Evolutionary conservation across 179 eudicot species (phyloP).

Genomic region (Beta macrorhiza): DNA sequence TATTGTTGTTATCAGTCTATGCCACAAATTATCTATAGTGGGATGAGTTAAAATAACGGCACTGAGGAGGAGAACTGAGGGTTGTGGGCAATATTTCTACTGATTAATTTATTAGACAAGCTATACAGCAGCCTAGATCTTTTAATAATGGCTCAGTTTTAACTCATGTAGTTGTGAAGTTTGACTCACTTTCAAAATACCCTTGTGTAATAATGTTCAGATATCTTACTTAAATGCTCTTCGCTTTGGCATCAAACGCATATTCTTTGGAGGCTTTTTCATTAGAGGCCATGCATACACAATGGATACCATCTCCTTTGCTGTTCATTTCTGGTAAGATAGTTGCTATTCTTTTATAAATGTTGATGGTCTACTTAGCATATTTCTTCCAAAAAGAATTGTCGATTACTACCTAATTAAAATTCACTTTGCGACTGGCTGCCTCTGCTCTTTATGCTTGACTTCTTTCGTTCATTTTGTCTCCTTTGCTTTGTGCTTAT

Average conservation of each 20-base stretch:
- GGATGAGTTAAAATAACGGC: not conserved
- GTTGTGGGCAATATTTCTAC: not conserved
- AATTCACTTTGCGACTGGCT: too few relatives aligned
- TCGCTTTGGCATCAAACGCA: slow-evolving; percentile 85
- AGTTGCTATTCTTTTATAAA: not conserved
- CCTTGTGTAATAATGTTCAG: slow-evolving; percentile 40
- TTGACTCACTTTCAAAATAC: not conserved
- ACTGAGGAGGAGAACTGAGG: not conserved
- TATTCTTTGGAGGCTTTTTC: slow-evolving; percentile 98
- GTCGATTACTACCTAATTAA: too few relatives aligned
- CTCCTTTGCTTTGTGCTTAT: not conserved
- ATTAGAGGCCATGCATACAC: slow-evolving; percentile 99
- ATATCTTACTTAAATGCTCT: slow-evolving; percentile 89
- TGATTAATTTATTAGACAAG: not conserved
- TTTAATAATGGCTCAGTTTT: not conserved
- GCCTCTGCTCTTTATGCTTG: not conserved
- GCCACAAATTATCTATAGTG: not conserved
- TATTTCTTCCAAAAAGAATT: not conserved
- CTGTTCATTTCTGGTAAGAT: slow-evolving; percentile 87
- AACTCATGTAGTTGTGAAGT: not conserved
- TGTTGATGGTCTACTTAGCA: not conserved
- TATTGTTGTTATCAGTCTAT: not conserved
- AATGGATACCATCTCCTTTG: slow-evolving; percentile 98
- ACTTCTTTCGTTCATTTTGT: not conserved
- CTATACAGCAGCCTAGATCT: not conserved